phyloP scores from a whole-genome alignment of 2,329 filamentous ascomycete genomes.

The Cytospora piceae region DNA sequence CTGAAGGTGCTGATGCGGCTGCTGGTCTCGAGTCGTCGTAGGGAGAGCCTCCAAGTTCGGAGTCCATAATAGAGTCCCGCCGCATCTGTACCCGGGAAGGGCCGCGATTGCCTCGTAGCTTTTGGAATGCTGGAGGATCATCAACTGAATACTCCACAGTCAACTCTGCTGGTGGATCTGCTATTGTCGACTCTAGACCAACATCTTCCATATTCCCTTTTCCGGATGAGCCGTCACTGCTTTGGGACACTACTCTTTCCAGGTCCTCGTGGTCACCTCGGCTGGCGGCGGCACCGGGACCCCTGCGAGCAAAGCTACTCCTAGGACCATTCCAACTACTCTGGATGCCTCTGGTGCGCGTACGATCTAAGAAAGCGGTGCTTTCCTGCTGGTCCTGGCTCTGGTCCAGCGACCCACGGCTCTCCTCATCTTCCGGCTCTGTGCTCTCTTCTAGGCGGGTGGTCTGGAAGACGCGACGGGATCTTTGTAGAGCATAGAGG shows the following conservation, averaged over 20 bases:
- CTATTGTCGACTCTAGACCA: constrained; percentile 71
- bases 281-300: constrained; percentile 33
- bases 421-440: constrained; percentile 76
- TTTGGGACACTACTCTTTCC: constrained; percentile 44
- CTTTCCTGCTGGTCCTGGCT: constrained; percentile 53
- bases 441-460: constrained; percentile 84
- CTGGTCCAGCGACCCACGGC: constrained; percentile 57
- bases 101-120: constrained; percentile 51
- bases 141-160: constrained; percentile 57
- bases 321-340: constrained; percentile 67
- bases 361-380: constrained; percentile 50
- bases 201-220: constrained; percentile 83
- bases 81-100: constrained; percentile 46
- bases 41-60: constrained; percentile 47
- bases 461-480: constrained; percentile 83
- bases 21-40: constrained; percentile 41
- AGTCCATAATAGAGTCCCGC: constrained; percentile 48
- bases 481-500: constrained; percentile 87
- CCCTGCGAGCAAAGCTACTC: constrained; percentile 42
- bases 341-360: constrained; percentile 57
- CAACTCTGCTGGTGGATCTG: constrained; percentile 64
- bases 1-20: constrained; percentile 46
- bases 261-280: constrained; percentile 45
- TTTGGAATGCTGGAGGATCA: constrained; percentile 65
- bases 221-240: constrained; percentile 35